Evolutionary conservation across 2,329 filamentous ascomycete genomes (phyloP), one percentile per base, ranked within the genome.

Genomic region (Hymenoscyphus occultus): DNA sequence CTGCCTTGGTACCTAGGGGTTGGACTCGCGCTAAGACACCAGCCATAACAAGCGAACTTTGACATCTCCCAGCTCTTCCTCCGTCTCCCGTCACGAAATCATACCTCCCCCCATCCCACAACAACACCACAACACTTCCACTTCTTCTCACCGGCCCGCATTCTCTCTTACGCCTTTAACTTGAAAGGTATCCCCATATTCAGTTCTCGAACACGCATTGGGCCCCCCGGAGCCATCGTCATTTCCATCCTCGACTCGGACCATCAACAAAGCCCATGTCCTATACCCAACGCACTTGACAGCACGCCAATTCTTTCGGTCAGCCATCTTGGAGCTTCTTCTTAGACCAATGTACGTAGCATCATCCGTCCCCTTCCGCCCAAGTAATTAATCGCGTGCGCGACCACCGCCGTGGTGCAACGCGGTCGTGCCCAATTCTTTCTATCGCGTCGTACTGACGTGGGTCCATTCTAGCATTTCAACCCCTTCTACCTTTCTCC

Each of bases 41-140:
- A 67, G 65, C 61, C 69, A 70, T 66, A 69, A 71, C 68, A 70
- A 69, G 63, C 70, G 68, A 69, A 64, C 48, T 54, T 54, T 54
- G 48, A 54, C 39, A 62, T 61, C 42, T 60, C 65, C 59, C 63
- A 32, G 61, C 31, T 65, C 71, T 69, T 70, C 71, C 70, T 69
- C 69, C 70, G 64, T 70, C 70, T 69, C 66, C 68, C 54, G 57
- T 65, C 67, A 65, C 66, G 54, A 22, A 54, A 65, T 68, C 68
- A 71, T 70, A 72, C 70, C 70, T 67, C 59, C 48, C 40, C 59
- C 48, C 40, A 51, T 60, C 54, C 62, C 54, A 48, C 62, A 60
- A 56, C 40, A 42, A 65, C 72, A 69, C 75, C 76, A 74, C 75
- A 73, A 74, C 71, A 71, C 60, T 66, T 70, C 65, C 75, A 73